Conservation (phyloP, 225 moss, liverwort and hornwort species). For the Sphagnum tenellum region DNA sequence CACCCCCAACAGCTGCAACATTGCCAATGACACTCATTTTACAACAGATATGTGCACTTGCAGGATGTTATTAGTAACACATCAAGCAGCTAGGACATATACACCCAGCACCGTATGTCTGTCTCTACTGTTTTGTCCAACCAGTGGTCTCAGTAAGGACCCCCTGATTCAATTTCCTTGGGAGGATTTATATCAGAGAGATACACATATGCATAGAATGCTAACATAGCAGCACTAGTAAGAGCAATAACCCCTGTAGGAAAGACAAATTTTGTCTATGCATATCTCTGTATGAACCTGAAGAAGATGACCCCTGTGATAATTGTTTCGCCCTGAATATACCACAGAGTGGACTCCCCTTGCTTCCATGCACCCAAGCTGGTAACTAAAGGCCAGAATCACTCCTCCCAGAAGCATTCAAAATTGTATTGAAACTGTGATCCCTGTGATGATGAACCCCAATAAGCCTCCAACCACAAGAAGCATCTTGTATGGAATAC, state of each 20-base stretch:
- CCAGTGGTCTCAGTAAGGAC: too few species aligned
- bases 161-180: conserved; percentile 36
- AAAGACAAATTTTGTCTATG: conserved; percentile 38
- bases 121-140: too few species aligned
- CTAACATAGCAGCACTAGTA: conserved; percentile 78
- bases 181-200: conserved; percentile 89
- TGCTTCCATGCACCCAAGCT: conserved; percentile 91
- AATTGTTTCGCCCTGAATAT: conserved; percentile 79
- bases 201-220: conserved; percentile 85
- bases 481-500: conserved; percentile 72
- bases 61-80: too few species aligned
- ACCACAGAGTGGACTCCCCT: conserved; percentile 58
- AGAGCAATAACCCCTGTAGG: conserved; percentile 36
- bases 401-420: conserved; percentile 76
- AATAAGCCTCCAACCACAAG: conserved; percentile 65
- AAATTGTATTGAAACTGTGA: conserved; percentile 71
- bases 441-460: conserved; percentile 81
- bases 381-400: conserved; percentile 68
- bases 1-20: too few species aligned
- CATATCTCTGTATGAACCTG: conserved; percentile 17
- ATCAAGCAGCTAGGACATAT: too few species aligned
- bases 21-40: too few species aligned
- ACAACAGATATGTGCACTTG: too few species aligned
- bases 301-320: conserved; percentile 18
- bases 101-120: too few species aligned